These are phyloP conservation scores for Grammothele lineata DNA, from an alignment of 768 basidiomycete species.

Conservation along the genomic window DNA sequence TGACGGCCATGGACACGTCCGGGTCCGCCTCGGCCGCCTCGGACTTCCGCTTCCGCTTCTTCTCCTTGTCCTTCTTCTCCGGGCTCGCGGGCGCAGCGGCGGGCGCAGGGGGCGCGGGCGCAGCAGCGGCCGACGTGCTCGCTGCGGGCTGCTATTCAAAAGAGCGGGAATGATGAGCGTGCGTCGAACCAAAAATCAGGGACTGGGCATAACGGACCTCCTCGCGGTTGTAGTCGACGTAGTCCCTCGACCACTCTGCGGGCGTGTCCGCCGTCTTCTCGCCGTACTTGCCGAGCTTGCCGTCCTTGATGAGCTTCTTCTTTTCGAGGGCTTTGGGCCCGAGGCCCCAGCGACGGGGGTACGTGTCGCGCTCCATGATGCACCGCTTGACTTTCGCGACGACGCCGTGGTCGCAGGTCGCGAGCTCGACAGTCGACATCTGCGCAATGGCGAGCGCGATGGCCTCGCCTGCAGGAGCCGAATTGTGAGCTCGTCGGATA, in stretches of 20 bases:
- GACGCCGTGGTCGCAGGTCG: slow-evolving; percentile 97
- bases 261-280: slow-evolving; percentile 88
- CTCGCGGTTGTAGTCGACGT: slow-evolving; percentile 88
- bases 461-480: too few species aligned
- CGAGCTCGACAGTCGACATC: slow-evolving; percentile 98
- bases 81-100: slow-evolving; percentile 29
- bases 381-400: slow-evolving; percentile 99
- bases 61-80: slow-evolving; percentile 55
- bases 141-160: too few species aligned
- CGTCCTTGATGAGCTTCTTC: slow-evolving; percentile 98
- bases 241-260: slow-evolving; percentile 85
- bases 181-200: too few species aligned
- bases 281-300: slow-evolving; percentile 93
- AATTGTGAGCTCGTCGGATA: too few species aligned
- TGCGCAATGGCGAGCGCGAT: slow-evolving; percentile 93
- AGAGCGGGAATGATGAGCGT: too few species aligned
- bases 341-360: slow-evolving; percentile 96
- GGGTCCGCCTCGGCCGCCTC: slow-evolving; percentile 43
- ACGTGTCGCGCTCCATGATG: slow-evolving; percentile 99
- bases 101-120: slow-evolving; percentile 17
- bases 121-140: slow-evolving; percentile 29
- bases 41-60: slow-evolving; percentile 83
- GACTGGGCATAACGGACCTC: too few species aligned
- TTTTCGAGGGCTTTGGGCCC: slow-evolving; percentile 97
- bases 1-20: slow-evolving; percentile 40